These are phyloP conservation scores for Camellia oleifera DNA, from an alignment of 179 eudicot genomes.

Conservation along the genomic window DNA sequence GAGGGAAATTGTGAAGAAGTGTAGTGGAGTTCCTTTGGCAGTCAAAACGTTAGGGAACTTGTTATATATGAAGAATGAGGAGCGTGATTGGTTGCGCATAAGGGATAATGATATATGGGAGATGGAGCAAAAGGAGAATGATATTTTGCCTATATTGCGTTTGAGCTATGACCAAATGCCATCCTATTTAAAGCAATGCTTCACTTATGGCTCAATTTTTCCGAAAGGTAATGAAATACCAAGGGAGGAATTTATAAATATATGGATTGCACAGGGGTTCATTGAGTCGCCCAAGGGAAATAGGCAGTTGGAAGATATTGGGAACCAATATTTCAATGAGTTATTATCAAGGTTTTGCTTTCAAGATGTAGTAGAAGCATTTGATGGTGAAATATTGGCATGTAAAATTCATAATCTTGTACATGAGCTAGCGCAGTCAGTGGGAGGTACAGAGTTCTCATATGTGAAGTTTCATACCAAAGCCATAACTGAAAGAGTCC, in stretches of 20 bases:
- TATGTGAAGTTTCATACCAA: constrained; percentile 19
- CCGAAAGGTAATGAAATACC: constrained; percentile 22
- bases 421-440: constrained; percentile 37
- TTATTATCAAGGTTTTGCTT: constrained; percentile 40
- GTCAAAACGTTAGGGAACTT: constrained; percentile 28
- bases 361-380: constrained; percentile 26
- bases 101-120: constrained; percentile 27
- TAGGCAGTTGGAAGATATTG: constrained; percentile 20
- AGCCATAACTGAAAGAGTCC: constrained; percentile 21
- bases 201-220: constrained; percentile 27
- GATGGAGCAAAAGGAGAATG: constrained; percentile 16
- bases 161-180: constrained; percentile 32
- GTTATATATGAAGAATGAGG: constrained; percentile 24
- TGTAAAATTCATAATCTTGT: constrained; percentile 47
- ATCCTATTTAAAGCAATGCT: constrained; percentile 24
- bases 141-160: constrained; percentile 25
- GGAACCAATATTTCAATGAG: constrained; percentile 30
- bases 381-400: constrained; percentile 21
- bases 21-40: constrained; percentile 34
- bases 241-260: constrained; percentile 19
- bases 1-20: constrained; percentile 32
- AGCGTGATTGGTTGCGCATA: constrained; percentile 27
- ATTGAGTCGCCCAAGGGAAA: constrained; percentile 17
- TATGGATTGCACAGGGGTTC: constrained; percentile 33
- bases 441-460: constrained; percentile 31